Conservation (phyloP, 805 yeast genomes). For the Lachancea lanzarotensis region DNA sequence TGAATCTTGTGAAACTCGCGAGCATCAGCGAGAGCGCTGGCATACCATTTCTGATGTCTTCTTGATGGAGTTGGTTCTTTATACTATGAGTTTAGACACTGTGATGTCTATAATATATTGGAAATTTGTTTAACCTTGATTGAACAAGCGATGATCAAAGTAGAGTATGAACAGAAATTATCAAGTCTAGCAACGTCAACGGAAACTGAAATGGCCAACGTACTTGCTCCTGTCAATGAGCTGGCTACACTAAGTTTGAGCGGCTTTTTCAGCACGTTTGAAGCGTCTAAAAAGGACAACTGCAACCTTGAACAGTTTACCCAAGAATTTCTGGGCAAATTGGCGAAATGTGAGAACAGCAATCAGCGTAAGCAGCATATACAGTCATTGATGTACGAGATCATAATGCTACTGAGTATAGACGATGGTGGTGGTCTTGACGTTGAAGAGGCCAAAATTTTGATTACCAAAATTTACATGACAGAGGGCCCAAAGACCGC, state of each 20-base stretch:
- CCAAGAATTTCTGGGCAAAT: conserved; percentile 14
- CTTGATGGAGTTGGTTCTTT: no score
- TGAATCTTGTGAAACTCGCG: neutral
- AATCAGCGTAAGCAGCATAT: conserved; percentile 13
- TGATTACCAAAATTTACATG: conserved; percentile 3
- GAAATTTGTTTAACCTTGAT: neutral
- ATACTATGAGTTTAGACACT: no score
- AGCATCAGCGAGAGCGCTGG: neutral
- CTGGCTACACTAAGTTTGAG: conserved; percentile 8
- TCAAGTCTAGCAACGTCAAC: neutral
- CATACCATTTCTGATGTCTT: neutral
- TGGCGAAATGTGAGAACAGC: conserved; percentile 36
- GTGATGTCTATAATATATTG: no score
- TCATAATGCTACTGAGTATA: conserved; percentile 1
- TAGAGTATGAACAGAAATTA: neutral
- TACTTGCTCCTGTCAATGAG: conserved; percentile 2
- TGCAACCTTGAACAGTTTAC: conserved; percentile 13
- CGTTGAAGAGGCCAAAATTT: neutral
- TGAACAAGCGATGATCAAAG: neutral
- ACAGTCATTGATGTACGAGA: conserved; percentile 6
- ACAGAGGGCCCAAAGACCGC: conserved; percentile 4
- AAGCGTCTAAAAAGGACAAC: conserved; percentile 30
- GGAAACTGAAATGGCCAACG: neutral
- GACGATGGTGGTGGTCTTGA: neutral
- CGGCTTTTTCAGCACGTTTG: conserved; percentile 28